phyloP scores from a whole-genome alignment of 129 eudicot species.

The Pittosporum tobira region DNA sequence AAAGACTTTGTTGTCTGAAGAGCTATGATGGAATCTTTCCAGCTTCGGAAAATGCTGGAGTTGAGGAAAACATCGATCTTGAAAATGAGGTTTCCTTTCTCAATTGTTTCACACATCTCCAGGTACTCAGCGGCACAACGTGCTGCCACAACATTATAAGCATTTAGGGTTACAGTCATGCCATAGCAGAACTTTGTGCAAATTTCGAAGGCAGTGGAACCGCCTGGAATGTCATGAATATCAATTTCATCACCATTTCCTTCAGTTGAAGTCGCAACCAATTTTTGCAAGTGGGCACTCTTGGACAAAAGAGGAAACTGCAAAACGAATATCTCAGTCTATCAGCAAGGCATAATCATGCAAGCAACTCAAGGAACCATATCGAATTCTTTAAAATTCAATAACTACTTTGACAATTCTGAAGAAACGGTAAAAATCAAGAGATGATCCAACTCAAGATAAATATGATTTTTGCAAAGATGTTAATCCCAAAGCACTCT shows the following conservation, averaged over 20 bases:
- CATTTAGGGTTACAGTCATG: conserved; percentile 84
- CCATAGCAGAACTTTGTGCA: conserved; percentile 97
- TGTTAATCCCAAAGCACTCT: background rate
- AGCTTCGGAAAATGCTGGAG: conserved; percentile 77
- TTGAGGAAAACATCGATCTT: conserved; percentile 75
- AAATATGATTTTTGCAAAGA: background rate
- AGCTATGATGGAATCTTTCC: conserved; percentile 95
- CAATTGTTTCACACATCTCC: conserved; percentile 75
- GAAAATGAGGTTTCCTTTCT: conserved; percentile 87
- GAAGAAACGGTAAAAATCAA: background rate
- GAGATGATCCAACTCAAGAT: background rate
- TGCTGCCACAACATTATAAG: conserved; percentile 62
- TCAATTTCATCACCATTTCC: conserved; percentile 50
- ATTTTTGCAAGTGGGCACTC: conserved; percentile 62
- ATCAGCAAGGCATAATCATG: background rate
- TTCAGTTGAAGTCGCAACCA: conserved; percentile 46
- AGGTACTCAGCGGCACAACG: conserved; percentile 95
- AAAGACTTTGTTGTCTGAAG: conserved; percentile 59
- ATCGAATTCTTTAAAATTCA: no score
- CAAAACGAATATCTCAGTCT: conserved; percentile 5
- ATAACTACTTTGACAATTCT: background rate
- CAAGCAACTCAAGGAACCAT: background rate
- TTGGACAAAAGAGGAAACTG: conserved; percentile 96
- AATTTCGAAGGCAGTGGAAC: conserved; percentile 68
- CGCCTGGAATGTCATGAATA: conserved; percentile 82